These are phyloP conservation scores for Arthrobotrys conoides DNA, from an alignment of 2,329 filamentous ascomycete genomes.

Conservation along the genomic window DNA sequence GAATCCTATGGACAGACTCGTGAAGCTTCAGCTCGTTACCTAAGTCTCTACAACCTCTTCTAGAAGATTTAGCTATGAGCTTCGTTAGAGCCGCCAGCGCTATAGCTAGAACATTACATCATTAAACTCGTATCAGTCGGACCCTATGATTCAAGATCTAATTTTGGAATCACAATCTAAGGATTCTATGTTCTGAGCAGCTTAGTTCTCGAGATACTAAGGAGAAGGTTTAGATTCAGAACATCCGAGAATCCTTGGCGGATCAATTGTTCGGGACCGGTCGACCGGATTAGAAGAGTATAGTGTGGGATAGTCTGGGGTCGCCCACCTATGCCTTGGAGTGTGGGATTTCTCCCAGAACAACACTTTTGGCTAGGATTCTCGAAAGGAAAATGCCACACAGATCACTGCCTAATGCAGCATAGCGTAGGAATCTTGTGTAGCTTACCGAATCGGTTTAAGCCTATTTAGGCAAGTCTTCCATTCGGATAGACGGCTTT, in stretches of 20 bases:
- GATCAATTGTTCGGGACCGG: neutral
- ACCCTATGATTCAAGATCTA: neutral
- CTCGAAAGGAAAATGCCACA: slow-evolving; percentile 5
- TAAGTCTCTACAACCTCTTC: too few species aligned
- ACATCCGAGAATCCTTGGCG: neutral
- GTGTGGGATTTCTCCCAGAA: neutral
- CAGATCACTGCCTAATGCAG: neutral
- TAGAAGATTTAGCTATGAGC: too few species aligned
- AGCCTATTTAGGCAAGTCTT: neutral
- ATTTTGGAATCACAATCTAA: neutral
- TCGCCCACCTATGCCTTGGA: too few species aligned
- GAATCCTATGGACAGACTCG: neutral
- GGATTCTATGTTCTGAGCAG: neutral
- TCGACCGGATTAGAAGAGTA: too few species aligned
- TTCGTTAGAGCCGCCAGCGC: too few species aligned
- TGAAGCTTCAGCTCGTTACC: too few species aligned
- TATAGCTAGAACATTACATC: too few species aligned
- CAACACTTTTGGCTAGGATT: neutral
- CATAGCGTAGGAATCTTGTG: neutral
- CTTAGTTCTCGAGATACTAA: too few species aligned
- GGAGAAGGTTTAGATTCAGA: neutral
- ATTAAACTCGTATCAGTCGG: too few species aligned
- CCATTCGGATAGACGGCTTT: neutral
- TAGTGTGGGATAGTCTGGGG: too few species aligned
- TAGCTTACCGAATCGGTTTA: neutral